A percentile compares a stretch with the other conserved stretches of the same genome.
Evolutionary conservation across 257 asterid species (phyloP).

Genomic region (Handroanthus guayacan): DNA sequence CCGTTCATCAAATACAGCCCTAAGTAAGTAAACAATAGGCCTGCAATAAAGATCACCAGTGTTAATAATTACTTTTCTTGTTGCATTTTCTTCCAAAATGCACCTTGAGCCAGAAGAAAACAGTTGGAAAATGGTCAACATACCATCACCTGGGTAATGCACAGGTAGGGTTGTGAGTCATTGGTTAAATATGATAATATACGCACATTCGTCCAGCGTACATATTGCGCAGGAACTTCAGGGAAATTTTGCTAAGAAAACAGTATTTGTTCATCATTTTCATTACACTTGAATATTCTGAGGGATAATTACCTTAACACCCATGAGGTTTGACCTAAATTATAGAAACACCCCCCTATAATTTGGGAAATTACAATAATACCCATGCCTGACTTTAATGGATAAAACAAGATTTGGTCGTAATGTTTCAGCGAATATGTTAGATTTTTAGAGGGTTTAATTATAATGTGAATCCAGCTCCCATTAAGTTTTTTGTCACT

Average conservation of each 20-base stretch:
- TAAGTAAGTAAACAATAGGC: slow-evolving; percentile 72
- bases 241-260: background rate
- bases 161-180: background rate
- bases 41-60: slow-evolving; percentile 51
- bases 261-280: background rate
- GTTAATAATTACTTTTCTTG: slow-evolving; percentile 4
- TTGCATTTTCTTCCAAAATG: background rate
- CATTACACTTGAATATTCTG: background rate
- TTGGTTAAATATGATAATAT: background rate
- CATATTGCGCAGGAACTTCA: background rate
- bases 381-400: too few species aligned
- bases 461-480: too few species aligned
- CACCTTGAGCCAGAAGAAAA: background rate
- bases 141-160: background rate
- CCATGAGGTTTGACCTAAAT: too few species aligned
- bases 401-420: too few species aligned
- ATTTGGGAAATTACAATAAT: too few species aligned
- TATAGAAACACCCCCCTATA: too few species aligned
- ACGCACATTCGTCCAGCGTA: too few species aligned
- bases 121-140: background rate
- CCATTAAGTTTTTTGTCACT: too few species aligned
- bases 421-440: too few species aligned
- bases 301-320: background rate
- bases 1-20: slow-evolving; percentile 94
- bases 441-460: too few species aligned